Evolutionary conservation across 2,329 filamentous ascomycete species (phyloP), one percentile per base, ranked within the genome.

Genomic region (Polytolypa hystricis): DNA sequence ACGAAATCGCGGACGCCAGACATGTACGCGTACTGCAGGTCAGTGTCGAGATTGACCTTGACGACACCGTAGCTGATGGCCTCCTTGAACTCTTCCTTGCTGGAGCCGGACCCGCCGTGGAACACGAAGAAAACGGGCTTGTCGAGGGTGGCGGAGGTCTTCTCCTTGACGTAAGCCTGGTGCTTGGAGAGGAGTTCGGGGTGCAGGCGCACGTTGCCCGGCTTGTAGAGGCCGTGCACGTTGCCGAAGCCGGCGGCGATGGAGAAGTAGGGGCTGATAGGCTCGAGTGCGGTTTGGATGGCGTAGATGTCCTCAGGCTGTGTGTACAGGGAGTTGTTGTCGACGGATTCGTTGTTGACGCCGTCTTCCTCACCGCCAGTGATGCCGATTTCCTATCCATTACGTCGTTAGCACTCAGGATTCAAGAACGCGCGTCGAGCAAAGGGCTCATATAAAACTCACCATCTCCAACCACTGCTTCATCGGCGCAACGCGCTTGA

Each of bases 381-480:
- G 67, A 95, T 93, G 60, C 82, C 84, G 48, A 93, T 85, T 68
- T 86, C 81, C 71, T 74, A 42, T 2, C 26, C 32, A 18, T 23
- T 10, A 30, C 18, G 21, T 19, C 26, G 16, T 8, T 17, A 19
- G 25, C n/a, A 29, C 10, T n/a, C n/a, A n/a, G n/a, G n/a, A n/a
- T n/a, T n/a, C n/a, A n/a, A n/a, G n/a, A n/a, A n/a, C n/a, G n/a
- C n/a, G n/a, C n/a, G n/a, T n/a, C n/a, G n/a, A n/a, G n/a, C n/a
- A n/a, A n/a, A n/a, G 12, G 26, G 9, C 3, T 30, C 21, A 6
- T 26, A 15, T 34, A 26, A 40, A 41, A 50, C 62, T 52, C 61
- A 85, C 82, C 89, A 96, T 98, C 77, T 98, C 91, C 51, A 98
- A 78, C 85, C 85, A 96, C 68, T 95, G 86, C 76, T 93, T 94